Evolutionary conservation across 176 grass and related monocot species (phyloP), one percentile per base, ranked within the genome.

Genomic region (Secale cereale): DNA sequence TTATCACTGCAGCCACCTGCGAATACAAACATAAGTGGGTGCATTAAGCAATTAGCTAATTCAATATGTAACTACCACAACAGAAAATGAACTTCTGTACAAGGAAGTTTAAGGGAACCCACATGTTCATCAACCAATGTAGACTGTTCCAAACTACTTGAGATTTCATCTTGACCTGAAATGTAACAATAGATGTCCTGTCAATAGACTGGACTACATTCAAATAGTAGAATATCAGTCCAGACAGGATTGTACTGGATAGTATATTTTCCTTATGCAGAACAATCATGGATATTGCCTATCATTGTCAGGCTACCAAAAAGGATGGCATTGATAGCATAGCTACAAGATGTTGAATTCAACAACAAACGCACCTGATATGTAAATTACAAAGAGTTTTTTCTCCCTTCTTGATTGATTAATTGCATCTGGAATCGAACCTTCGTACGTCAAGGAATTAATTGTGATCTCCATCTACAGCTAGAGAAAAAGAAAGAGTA

Each of bases 371-470:
- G 78, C 78, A 96, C 97, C 93, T 89, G 97, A 99, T 78, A 96
- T 86, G 76, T 96, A 99, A 35, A 99, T 92, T 73, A 99, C 79
- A 92, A 99, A 99, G 25, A 99, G 91, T 65, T 99, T 99, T 80
- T 96, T 99, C 41, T 88, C 86, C 74, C 67, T 91, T 70, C 76
- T 86, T 80, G 97, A 91, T 88, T 99, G 91, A 80, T 82, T 89
- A 74, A 99, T 96, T 82, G 97, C 90, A 71, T 91, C 86, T 25
- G 87, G 33, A 87, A 99, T 96, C 52, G 93, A 92, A 67, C 97
- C 90, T 84, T 96, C 94, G 78, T 85, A 92, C 4, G 89, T 78
- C 71, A 99, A 92, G 70, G 90, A 86, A 83, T 92, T 43, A 43
- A 89, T 84, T 40, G 91, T 83, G 61, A 50, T 86, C 57, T 91